Evolutionary conservation across 2,329 filamentous ascomycete genomes (phyloP), one percentile per base, ranked within the genome.

Genomic region (Neopestalotiopsis sp.): DNA sequence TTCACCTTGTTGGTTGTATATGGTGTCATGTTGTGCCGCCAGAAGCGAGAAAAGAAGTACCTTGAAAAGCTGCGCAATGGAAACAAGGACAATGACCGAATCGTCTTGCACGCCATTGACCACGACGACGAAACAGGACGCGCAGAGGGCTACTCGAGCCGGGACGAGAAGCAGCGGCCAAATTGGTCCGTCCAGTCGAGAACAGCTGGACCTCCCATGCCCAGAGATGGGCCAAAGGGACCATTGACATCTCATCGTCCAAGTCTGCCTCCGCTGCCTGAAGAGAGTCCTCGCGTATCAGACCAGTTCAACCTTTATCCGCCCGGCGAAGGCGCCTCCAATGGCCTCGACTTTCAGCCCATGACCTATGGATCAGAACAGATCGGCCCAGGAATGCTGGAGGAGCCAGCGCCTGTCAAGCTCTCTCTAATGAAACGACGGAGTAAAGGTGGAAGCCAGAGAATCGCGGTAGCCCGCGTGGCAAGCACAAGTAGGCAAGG

Each of bases 1-100:
- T 28, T 64, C 6, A 64, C 68, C 6, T 45, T 69, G 34, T 13
- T 67, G 10, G 34, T 69, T 4, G 66, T 67, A 10, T 59, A 67
- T 1, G 20, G 45, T 9, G 42, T 69, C 3, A 52, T 49, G 4
- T 13, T 52, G 2, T 58, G 20, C 30, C 40, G 57, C 4, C 24
- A 34, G 49, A 61, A 49, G 32, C 42, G 57, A 3, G 49, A 32
- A 30, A 56, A n/a, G 20, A 67, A 49, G 34, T 30, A 42, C 20
- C 28, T 20, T 3, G 65, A 67, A 28, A 60, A 45, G 17, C 14
- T 38, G 9, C 17, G 24, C 17, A 14, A 45, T 4, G 65, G 38
- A 9, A 24, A 17, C 24, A 32, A 64, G 61, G n/a, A 64, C 20
- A 45, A 49, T 10, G 30, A 62, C 24, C 28, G 49, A 12, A 64